Base-by-base conservation (phyloP, 441 rosid species). In the Adansonia rubrostipa region DNA sequence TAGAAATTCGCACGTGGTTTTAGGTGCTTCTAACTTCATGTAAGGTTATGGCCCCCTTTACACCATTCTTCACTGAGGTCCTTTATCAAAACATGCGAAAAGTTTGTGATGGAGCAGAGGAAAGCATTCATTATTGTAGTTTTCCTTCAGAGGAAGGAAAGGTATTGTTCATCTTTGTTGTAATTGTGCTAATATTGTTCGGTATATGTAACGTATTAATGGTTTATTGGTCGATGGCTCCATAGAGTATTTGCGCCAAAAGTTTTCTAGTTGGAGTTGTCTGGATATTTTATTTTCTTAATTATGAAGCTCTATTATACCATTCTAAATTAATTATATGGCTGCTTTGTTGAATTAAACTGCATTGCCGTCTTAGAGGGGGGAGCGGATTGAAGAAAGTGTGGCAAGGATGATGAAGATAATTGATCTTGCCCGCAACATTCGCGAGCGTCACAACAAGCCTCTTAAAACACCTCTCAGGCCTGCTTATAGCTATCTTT, bases 41-140 rank as follows among this genome's bases (percentile, higher is more conserved):
- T 81, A 92, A 93, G 87, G 99, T 93, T 82, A 97, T 95, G 99
- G 88, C 99, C 64, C 94, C 99, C 73, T 92, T 97, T 83, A 97
- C 99, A 36, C 99, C 99, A 3, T 97, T 97, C 89, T 97, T 95
- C 80, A 92, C 99, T 0, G 99, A 97, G 83, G 90, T 87, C 67
- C 90, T 97, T 57, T 97, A 95, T 83, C 99, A 95, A 83, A 97
- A 97, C 84, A 78, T 97, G 92, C 87, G 97, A 67, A 97, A 91
- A 89, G 97, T 84, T 56, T 78, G 84, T 78, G 56, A 82, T 74
- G 89, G 89, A 66, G 88, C 93, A 15, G 97, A 93, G 84, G 97
- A 97, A 85, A 93, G 97, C 81, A 88, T 95, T 80, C 99, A 97
- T 79, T 97, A 82, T 72, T 92, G 99, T 86, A 85, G 87, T 74